Conservation (phyloP, 192 early-diverging fungal genomes). For the Entomortierella beljakovae region DNA sequence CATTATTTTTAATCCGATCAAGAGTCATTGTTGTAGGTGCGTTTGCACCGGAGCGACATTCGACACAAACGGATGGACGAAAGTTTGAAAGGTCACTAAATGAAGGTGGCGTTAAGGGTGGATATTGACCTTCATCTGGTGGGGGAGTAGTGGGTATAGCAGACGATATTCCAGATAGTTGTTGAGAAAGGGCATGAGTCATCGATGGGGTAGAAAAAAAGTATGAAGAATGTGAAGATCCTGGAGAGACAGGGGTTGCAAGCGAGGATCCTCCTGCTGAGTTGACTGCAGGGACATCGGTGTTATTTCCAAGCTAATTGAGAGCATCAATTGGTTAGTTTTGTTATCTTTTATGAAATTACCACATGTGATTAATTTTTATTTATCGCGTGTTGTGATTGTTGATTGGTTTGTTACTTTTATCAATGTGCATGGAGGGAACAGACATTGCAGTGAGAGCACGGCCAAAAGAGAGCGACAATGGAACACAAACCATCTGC, state of each 20-base stretch:
- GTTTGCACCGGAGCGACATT: slow-evolving; percentile 32
- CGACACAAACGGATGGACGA: slow-evolving; percentile 46
- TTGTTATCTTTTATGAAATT: neutral
- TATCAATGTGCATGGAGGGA: neutral
- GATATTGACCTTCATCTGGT: slow-evolving; percentile 37
- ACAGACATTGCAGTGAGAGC: neutral
- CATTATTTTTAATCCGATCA: slow-evolving; percentile 35
- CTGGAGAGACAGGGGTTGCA: slow-evolving; percentile 38
- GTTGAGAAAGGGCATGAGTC: slow-evolving; percentile 14
- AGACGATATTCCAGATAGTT: slow-evolving; percentile 1
- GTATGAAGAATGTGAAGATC: slow-evolving; percentile 35
- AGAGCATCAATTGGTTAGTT: too few relatives aligned
- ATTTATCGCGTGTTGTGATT: slow-evolving; percentile 11
- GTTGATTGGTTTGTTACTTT: slow-evolving; percentile 14
- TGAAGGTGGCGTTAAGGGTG: slow-evolving; percentile 42
- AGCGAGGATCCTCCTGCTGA: slow-evolving; percentile 16
- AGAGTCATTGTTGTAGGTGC: slow-evolving; percentile 29
- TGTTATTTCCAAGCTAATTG: slow-evolving; percentile 46
- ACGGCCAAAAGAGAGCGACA: neutral
- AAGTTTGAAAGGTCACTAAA: slow-evolving; percentile 28
- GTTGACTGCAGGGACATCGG: slow-evolving; percentile 28
- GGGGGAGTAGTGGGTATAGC: slow-evolving; percentile 50
- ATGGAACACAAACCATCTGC: neutral
- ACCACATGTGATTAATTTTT: neutral
- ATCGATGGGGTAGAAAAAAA: slow-evolving; percentile 38